Percentiles rank a stretch among this genome's conserved stretches.
Evolutionary conservation across 495 filamentous ascomycete species (phyloP).

Genomic region (Tuber indicum): DNA sequence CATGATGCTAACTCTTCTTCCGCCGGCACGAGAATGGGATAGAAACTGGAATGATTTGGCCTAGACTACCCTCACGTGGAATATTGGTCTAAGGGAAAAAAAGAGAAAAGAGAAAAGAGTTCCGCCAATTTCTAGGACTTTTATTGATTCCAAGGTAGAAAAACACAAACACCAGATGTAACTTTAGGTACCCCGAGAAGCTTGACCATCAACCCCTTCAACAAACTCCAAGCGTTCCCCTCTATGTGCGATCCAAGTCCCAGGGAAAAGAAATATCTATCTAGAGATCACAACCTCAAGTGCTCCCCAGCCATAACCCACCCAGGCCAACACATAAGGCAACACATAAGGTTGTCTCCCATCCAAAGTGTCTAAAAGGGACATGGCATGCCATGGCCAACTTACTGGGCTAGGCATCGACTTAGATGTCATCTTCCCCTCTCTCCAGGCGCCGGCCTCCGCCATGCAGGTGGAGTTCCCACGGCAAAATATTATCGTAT

Average conservation of each 20-base stretch:
- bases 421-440: too few species aligned
- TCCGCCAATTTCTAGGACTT: background rate
- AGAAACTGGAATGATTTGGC: too few species aligned
- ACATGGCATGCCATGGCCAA: background rate
- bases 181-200: background rate
- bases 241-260: background rate
- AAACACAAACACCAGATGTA: too few species aligned
- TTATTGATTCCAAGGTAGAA: background rate
- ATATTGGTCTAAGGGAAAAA: background rate
- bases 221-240: background rate
- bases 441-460: background rate
- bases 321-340: background rate
- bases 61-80: too few species aligned
- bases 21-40: too few species aligned
- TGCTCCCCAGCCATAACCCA: background rate
- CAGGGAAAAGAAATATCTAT: background rate
- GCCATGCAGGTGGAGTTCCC: background rate
- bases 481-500: background rate
- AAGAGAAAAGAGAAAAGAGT: background rate
- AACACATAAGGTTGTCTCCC: background rate
- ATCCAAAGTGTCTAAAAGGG: background rate
- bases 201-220: background rate
- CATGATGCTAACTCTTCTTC: too few species aligned
- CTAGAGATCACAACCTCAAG: background rate
- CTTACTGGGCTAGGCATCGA: background rate